These are phyloP conservation scores for Thelonectria olida DNA, from an alignment of 2,329 filamentous ascomycete species.

Conservation along the genomic window DNA sequence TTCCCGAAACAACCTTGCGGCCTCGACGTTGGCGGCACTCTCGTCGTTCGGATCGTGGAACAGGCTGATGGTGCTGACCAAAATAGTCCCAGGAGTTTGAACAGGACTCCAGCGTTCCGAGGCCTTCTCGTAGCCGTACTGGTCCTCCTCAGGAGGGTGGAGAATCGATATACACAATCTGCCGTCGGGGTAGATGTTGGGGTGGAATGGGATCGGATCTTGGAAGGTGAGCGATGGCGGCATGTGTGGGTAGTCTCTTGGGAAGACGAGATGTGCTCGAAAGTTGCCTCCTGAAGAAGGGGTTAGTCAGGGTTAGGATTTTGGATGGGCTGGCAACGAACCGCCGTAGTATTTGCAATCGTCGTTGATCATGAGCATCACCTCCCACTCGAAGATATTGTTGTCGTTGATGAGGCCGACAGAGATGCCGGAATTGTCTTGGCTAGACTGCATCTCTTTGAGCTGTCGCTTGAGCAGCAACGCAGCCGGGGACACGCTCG, in stretches of 20 bases:
- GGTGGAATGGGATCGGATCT: slow-evolving; percentile 86
- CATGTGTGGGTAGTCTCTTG: slow-evolving; percentile 83
- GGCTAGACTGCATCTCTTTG: slow-evolving; percentile 91
- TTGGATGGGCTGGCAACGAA: slow-evolving; percentile 53
- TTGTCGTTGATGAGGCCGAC: slow-evolving; percentile 85
- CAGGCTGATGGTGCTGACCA: slow-evolving; percentile 91
- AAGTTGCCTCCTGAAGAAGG: slow-evolving; percentile 82
- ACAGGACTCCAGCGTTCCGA: slow-evolving; percentile 94
- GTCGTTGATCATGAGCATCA: slow-evolving; percentile 98
- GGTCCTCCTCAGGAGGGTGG: slow-evolving; percentile 93
- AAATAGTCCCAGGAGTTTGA: slow-evolving; percentile 92
- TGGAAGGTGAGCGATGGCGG: slow-evolving; percentile 92
- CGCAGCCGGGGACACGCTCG: slow-evolving; percentile 64
- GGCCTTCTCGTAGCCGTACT: slow-evolving; percentile 91
- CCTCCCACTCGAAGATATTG: slow-evolving; percentile 97
- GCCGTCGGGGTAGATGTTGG: slow-evolving; percentile 90
- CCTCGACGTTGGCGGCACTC: slow-evolving; percentile 94
- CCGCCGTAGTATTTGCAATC: slow-evolving; percentile 94
- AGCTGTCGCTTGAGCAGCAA: slow-evolving; percentile 84
- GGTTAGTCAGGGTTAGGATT: slow-evolving; percentile 15
- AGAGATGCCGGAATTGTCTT: slow-evolving; percentile 93
- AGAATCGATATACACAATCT: slow-evolving; percentile 97
- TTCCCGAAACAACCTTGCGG: slow-evolving; percentile 86
- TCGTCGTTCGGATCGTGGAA: slow-evolving; percentile 94
- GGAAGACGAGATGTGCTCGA: slow-evolving; percentile 84